Base-by-base conservation (phyloP, 192 early-diverging fungal species). In the Dissophora globulifera region DNA sequence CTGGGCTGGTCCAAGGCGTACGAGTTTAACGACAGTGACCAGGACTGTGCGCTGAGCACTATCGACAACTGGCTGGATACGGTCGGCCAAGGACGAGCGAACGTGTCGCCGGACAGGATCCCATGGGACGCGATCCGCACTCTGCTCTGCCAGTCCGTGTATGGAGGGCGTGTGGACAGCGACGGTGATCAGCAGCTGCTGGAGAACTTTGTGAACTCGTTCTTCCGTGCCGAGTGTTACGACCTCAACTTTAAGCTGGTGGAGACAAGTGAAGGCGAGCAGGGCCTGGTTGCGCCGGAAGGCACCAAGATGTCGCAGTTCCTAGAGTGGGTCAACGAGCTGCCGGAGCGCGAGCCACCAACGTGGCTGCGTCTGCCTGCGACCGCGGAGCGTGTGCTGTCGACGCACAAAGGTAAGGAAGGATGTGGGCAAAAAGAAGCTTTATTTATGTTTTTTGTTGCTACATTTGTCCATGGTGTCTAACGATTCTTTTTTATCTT, bases 1-100 rank as follows among this genome's bases (percentile, higher is more conserved):
- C 84, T 99, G 30, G 98, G 98, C 22, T 99, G 98, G 98, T 91
- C 96, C 12, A 96, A 96, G 80, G 65, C 81, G 1, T 99, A 99
- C 71, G 98, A 99, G 74, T 99, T 99, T 75, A 98, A 96, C 76
- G 98, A 99, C 63, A 92, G 96, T 6, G 97, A 99, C 80, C 91
- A 93, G 71, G 93, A 95, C 41, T 97, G 95, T 72, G 95, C 93
- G 0, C 67, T 97, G 30, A 84, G 83, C 17, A 94, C 96, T 0
- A 87, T 98, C 47, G 95, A 99, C 81, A 78, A 83, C 46, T 99
- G 98, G 98, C 58, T 98, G n/a, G 95, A 93, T 32, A 81, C 76
- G 19, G 93, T 84, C 0, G 91, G 92, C 0, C 78, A 85, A 16
- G 96, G 95, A 10, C 81, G 95, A 17, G 81, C 91, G 15, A 98